Evolutionary conservation across 164 flowering plant genomes (phyloP), one percentile per base, ranked within the genome.

Genomic region (Chimonanthus praecox): DNA sequence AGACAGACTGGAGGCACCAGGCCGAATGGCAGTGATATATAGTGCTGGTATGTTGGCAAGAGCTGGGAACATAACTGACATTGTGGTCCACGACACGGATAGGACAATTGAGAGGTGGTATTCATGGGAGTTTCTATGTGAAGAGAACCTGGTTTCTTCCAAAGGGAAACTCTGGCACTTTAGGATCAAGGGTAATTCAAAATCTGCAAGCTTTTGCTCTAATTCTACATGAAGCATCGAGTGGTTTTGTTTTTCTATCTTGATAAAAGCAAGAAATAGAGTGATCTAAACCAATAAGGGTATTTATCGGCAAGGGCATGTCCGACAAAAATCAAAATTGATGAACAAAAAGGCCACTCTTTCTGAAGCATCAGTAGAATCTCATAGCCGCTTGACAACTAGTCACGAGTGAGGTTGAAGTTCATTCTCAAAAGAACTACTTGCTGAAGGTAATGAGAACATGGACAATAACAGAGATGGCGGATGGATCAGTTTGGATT

Each of bases 111-210:
- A 95, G 83, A 94, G 81, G 78, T 95, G 99, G 99, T 93, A 85
- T 77, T 89, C 98, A 0, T 83, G 97, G 94, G 98, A 93, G 83
- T 95, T 88, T 70, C 75, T 93, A 33, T 90, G 98, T 69, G 89
- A 92, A 9, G 90, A 90, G 80, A 93, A 95, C 78, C 73, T 92
- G 79, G 88, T 85, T 73, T 87, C 90, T 69, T 83, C 97, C 0
- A 95, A 89, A 87, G 97, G 94, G 50, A 92, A 82, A 68, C 72
- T 90, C n/a, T 93, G 98, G 99, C 81, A 87, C 74, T 92, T 94
- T 65, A 83, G 78, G 78, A 85, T 94, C 62, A 71, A 3, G 0
- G 81, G 82, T 46, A 73, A 73, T 72, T 64, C 76, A 51, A 85
- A 82, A 71, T 75, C 89, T 51, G 81, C 87, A 15, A 87, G 76